Evolutionary conservation across 108 stramenopile genomes (phyloP).

Genomic region (Skeletonema potamos): DNA sequence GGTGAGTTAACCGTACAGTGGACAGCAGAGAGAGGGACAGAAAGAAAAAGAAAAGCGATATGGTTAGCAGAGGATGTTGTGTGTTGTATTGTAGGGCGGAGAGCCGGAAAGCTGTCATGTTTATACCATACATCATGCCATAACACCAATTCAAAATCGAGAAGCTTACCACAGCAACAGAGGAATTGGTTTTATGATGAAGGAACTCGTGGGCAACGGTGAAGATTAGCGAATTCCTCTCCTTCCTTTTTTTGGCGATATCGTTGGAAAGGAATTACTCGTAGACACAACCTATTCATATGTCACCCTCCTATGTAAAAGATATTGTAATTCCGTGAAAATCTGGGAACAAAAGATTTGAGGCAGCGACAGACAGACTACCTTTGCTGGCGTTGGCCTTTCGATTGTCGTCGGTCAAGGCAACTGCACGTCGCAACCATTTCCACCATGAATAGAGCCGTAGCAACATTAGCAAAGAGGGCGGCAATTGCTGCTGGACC

Average conservation of each 20-base stretch:
- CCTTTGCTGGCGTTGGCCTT: neutral
- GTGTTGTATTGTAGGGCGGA: too few species aligned
- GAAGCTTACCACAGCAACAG: neutral
- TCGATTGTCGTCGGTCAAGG: neutral
- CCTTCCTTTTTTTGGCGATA: neutral
- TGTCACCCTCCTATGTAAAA: too few species aligned
- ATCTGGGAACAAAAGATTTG: neutral
- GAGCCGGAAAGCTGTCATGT: too few species aligned
- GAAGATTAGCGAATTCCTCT: neutral
- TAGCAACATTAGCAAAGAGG: constrained; percentile 70
- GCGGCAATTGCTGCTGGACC: constrained; percentile 77
- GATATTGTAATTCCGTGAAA: too few species aligned
- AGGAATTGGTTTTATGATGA: neutral
- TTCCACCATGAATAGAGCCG: constrained; percentile 81
- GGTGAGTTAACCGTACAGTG: too few species aligned
- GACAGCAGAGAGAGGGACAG: too few species aligned
- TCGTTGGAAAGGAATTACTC: neutral
- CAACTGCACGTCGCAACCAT: neutral
- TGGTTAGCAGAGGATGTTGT: too few species aligned
- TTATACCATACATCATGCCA: too few species aligned
- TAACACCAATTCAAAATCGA: neutral
- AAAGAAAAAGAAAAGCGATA: too few species aligned
- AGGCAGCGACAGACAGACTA: neutral
- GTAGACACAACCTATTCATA: neutral
- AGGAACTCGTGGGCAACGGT: neutral